Evolutionary conservation across 306 rosid species (phyloP), one percentile per base, ranked within the genome.

Genomic region (Ormosia emarginata): DNA sequence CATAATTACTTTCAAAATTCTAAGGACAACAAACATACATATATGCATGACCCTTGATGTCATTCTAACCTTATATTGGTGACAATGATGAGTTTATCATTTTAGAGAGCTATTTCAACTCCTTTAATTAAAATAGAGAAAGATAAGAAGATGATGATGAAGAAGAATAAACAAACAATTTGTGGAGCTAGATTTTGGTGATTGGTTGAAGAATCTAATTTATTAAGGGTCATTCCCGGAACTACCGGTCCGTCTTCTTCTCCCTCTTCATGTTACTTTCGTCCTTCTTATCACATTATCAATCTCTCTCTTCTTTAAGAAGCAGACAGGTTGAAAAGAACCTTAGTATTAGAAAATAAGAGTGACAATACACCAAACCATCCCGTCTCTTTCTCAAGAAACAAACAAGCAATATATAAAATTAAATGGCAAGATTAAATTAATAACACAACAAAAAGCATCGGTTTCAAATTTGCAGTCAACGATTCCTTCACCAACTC

Each of bases 401-500:
- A 76, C 86, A 78, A 81, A 84, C 86, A 78, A 78, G 66, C 24
- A 62, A 29, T 78, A 17, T 32, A 59, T 12, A 55, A 66, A 74
- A 53, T 8, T 55, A 59, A 62, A 65, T 81, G 46, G 50, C 46
- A 8, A 75, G 34, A 75, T 71, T 83, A 55, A 37, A 70, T 71
- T 79, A 53, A 58, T 49, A 8, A 18, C 66, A 74, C 75, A 80
- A 77, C 70, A 81, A 73, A 86, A 50, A 43, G 41, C 83, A 80
- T 86, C 88, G 57, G 84, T 88, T 81, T 83, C 86, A 56, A 66
- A 66, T 29, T 69, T 52, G 50, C 30, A 77, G 93, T 92, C 90
- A 90, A 89, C 85, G 87, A 81, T 85, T 83, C 89, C 83, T 74
- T 81, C 87, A 86, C 83, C 88, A 87, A 77, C 85, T 83, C 87